Conservation (phyloP, 1,284 basidiomycete species). For the Ceratobasidium sp. region DNA sequence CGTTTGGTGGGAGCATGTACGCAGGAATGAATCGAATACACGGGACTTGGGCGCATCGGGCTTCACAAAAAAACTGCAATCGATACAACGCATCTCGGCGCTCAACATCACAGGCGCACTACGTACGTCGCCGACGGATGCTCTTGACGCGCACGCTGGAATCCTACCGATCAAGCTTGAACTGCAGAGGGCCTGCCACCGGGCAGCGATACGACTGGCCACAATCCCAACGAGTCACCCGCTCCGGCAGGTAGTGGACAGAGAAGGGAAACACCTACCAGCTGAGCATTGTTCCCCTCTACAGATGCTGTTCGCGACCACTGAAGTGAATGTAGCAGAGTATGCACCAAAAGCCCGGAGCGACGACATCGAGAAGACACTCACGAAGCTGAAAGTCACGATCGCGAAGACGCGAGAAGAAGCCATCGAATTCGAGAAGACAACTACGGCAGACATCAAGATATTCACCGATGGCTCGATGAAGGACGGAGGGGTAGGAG, state of each 20-base stretch:
- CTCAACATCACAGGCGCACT: constrained; percentile 22
- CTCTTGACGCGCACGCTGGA: constrained; percentile 2
- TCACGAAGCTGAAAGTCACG: background rate
- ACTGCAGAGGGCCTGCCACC: constrained; percentile 4
- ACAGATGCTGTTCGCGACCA: background rate
- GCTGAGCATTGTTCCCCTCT: background rate
- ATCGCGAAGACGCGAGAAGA: background rate
- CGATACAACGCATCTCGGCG: background rate
- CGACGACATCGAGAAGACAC: background rate
- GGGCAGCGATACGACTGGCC: background rate
- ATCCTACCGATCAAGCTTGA: constrained; percentile 9
- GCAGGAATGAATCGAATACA: background rate
- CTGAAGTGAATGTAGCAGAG: background rate
- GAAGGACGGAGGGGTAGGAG: constrained; percentile 16
- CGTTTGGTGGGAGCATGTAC: constrained; percentile 21
- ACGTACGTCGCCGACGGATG: constrained; percentile 9
- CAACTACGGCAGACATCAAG: background rate
- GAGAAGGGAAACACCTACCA: background rate
- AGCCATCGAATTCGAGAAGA: background rate
- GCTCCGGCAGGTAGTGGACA: background rate
- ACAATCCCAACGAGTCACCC: background rate
- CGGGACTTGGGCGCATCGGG: background rate
- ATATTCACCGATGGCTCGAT: constrained; percentile 24
- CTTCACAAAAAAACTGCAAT: constrained; percentile 11
- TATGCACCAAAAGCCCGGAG: too few relatives aligned